A percentile compares a stretch with the other conserved stretches of the same genome.
phyloP scores from a whole-genome alignment of 2,329 filamentous ascomycete species.

The Coniochaeta ligniaria region DNA sequence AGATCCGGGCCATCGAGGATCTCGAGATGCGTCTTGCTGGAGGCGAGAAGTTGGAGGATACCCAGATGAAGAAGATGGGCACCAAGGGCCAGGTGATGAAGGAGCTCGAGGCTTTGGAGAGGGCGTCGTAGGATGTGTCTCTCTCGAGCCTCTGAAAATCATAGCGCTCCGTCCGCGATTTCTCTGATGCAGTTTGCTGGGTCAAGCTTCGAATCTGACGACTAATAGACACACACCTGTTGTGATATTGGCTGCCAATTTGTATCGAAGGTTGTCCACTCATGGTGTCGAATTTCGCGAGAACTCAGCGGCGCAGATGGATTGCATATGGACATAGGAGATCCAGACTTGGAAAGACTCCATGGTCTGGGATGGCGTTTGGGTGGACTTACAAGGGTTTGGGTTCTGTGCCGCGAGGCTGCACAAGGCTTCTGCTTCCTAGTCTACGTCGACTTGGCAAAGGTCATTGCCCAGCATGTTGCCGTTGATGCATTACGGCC shows the following conservation, averaged over 20 bases:
- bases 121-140: constrained; percentile 14
- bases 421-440: too few relatives aligned
- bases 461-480: too few relatives aligned
- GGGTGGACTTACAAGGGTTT: background rate
- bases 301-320: too few relatives aligned
- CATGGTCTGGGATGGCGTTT: too few relatives aligned
- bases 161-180: background rate
- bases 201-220: background rate
- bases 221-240: background rate
- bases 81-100: constrained; percentile 79
- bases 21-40: constrained; percentile 92
- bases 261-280: background rate
- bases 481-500: background rate
- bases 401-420: background rate
- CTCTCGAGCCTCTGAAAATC: background rate
- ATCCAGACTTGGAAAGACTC: too few relatives aligned
- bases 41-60: constrained; percentile 96
- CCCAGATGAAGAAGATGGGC: constrained; percentile 95
- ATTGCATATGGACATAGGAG: too few relatives aligned
- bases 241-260: background rate
- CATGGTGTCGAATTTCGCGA: too few relatives aligned
- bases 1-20: constrained; percentile 95
- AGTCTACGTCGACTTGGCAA: background rate
- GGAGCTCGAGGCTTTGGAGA: constrained; percentile 62
- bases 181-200: background rate